Conservation (phyloP, 805 yeast genomes). For the Kazachstania kunashirensis region DNA sequence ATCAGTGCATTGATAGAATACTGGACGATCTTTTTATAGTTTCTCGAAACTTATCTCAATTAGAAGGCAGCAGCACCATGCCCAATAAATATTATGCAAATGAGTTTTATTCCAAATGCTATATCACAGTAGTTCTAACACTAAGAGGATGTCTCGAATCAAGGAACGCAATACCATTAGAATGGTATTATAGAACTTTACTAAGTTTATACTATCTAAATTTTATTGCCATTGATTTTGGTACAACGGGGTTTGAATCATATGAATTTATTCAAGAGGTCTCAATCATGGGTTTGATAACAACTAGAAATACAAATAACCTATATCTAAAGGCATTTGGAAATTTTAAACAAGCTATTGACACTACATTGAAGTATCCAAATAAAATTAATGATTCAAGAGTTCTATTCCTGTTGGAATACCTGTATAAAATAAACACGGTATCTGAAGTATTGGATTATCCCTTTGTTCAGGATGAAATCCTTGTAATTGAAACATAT, state of each 20-base stretch:
- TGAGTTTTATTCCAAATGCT: slow-evolving; percentile 12
- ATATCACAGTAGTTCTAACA: slow-evolving; percentile 15
- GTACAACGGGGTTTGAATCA: slow-evolving; percentile 20
- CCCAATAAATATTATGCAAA: slow-evolving; percentile 11
- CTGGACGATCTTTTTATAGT: slow-evolving; percentile 8
- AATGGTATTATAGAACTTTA: slow-evolving; percentile 11
- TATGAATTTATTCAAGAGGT: slow-evolving; percentile 21
- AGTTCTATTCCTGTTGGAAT: slow-evolving; percentile 17
- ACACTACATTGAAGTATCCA: slow-evolving; percentile 4
- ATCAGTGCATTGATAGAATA: slow-evolving; percentile 1
- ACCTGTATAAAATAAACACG: slow-evolving; percentile 15
- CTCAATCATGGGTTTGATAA: slow-evolving; percentile 6
- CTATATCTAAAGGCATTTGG: no score
- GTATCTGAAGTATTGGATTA: slow-evolving; percentile 2
- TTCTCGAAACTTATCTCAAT: slow-evolving; percentile 9
- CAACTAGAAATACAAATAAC: neutral
- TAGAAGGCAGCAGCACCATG: slow-evolving; percentile 8
- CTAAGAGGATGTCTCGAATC: slow-evolving; percentile 12
- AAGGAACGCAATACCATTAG: slow-evolving; percentile 1
- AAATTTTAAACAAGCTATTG: slow-evolving; percentile 8
- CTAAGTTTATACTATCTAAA: slow-evolving; percentile 15
- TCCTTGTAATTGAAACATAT: slow-evolving; percentile 9
- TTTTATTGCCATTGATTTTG: slow-evolving; percentile 21
- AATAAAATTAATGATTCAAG: slow-evolving; percentile 18
- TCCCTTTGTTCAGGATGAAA: slow-evolving; percentile 6